These are phyloP conservation scores for Boletus sp. DNA, from an alignment of 768 basidiomycete genomes.

Conservation along the genomic window DNA sequence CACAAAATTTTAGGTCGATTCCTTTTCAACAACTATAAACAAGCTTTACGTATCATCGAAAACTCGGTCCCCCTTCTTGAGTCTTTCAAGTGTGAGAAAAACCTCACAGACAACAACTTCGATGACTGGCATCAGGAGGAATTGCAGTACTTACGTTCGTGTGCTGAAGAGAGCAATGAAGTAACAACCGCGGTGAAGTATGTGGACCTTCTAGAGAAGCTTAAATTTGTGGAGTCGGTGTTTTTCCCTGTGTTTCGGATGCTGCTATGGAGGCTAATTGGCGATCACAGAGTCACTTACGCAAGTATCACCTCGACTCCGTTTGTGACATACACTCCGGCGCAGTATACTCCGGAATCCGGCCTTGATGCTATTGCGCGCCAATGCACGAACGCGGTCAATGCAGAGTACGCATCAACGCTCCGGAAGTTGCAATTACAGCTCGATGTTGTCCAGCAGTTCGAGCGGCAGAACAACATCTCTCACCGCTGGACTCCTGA, in stretches of 20 bases:
- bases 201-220: neutral
- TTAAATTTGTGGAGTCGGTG: neutral
- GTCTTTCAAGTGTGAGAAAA: neutral
- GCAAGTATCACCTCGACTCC: neutral
- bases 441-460: too few relatives aligned
- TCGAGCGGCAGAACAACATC: too few relatives aligned
- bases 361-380: too few relatives aligned
- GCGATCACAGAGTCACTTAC: neutral
- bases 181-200: neutral
- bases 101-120: neutral
- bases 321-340: too few relatives aligned
- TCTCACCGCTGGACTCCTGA: too few relatives aligned
- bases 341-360: too few relatives aligned
- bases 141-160: neutral
- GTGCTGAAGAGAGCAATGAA: neutral
- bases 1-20: neutral
- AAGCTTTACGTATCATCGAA: neutral
- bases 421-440: too few relatives aligned
- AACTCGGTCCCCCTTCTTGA: neutral
- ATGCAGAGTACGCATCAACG: too few relatives aligned
- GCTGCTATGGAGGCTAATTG: too few relatives aligned
- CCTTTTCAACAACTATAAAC: neutral
- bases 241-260: too few relatives aligned
- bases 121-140: neutral
- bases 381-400: too few relatives aligned